A percentile compares a stretch with the other conserved stretches of the same genome.
These are phyloP conservation scores for Metarhizium sp. DNA, from an alignment of 2,329 filamentous ascomycete species.

Conservation along the genomic window DNA sequence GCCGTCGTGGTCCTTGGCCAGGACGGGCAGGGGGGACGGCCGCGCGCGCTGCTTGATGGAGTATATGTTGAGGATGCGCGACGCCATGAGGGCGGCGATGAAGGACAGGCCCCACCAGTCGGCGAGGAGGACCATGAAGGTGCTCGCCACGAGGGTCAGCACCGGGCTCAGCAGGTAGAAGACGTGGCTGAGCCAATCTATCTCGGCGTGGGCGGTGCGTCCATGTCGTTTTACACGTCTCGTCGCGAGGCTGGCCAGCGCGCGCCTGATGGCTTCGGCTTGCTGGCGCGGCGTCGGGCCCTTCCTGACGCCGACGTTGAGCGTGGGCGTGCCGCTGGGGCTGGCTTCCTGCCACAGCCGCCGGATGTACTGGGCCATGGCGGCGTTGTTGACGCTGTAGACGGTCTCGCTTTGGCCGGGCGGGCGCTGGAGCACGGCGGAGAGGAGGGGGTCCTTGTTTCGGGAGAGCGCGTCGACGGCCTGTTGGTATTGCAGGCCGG, in stretches of 20 bases:
- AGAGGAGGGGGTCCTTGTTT: constrained; percentile 26
- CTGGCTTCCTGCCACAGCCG: constrained; percentile 16
- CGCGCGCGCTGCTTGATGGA: constrained; percentile 42
- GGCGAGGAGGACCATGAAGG: constrained; percentile 34
- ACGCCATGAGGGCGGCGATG: constrained; percentile 39
- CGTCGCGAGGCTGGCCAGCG: neutral
- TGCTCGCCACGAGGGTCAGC: constrained; percentile 33
- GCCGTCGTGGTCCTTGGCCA: constrained; percentile 7
- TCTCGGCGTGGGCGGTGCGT: neutral
- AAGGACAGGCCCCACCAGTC: constrained; percentile 44
- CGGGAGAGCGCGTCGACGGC: constrained; percentile 40
- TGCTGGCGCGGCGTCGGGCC: constrained; percentile 5
- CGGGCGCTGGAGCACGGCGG: constrained; percentile 8
- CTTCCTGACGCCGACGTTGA: constrained; percentile 18
- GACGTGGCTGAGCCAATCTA: constrained; percentile 36
- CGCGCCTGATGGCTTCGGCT: constrained; percentile 13
- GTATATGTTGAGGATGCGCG: constrained; percentile 46
- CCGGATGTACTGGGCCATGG: constrained; percentile 38
- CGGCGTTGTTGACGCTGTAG: constrained; percentile 36
- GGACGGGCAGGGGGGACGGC: constrained; percentile 1
- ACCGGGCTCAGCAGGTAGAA: constrained; percentile 38
- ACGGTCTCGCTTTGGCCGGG: constrained; percentile 2
- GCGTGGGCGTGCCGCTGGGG: constrained; percentile 13
- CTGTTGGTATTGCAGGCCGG: constrained; percentile 53
- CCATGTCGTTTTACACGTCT: neutral